Evolutionary conservation across 495 filamentous ascomycete species (phyloP).

Genomic region (Aspergillus nidulans): DNA sequence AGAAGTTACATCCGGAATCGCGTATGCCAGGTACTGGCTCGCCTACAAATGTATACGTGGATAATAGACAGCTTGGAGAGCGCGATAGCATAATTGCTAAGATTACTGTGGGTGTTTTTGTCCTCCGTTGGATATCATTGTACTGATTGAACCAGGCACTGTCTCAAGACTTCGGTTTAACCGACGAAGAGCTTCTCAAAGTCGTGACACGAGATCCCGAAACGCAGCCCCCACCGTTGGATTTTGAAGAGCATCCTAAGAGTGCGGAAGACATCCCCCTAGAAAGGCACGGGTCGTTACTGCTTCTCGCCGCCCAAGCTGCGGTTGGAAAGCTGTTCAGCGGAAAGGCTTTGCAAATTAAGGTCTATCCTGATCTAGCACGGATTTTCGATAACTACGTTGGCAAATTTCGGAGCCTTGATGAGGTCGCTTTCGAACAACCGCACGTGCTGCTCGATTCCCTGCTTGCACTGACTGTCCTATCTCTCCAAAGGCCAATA

Average conservation of each 20-base stretch:
- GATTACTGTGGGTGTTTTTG: slow-evolving; percentile 57
- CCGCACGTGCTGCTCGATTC: slow-evolving; percentile 41
- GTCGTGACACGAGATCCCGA: slow-evolving; percentile 32
- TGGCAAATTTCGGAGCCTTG: slow-evolving; percentile 38
- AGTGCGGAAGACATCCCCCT: slow-evolving; percentile 64
- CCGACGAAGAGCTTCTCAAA: slow-evolving; percentile 47
- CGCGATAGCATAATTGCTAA: slow-evolving; percentile 72
- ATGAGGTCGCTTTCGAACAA: slow-evolving; percentile 38
- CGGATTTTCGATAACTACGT: slow-evolving; percentile 58
- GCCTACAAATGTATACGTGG: slow-evolving; percentile 55
- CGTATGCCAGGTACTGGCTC: slow-evolving; percentile 47
- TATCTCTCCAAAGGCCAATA: slow-evolving; percentile 24
- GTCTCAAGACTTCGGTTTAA: slow-evolving; percentile 62
- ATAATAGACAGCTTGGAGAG: slow-evolving; percentile 57
- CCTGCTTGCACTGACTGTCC: slow-evolving; percentile 31
- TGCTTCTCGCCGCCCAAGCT: slow-evolving; percentile 53
- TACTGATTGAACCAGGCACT: slow-evolving; percentile 50
- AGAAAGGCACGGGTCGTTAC: slow-evolving; percentile 64
- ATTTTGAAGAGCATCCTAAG: slow-evolving; percentile 39
- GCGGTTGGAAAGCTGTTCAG: slow-evolving; percentile 37
- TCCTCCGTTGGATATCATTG: neutral
- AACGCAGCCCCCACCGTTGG: slow-evolving; percentile 35
- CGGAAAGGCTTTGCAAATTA: slow-evolving; percentile 28
- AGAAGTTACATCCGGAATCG: slow-evolving; percentile 57
- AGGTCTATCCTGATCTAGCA: slow-evolving; percentile 63